phyloP scores from a whole-genome alignment of 331 rosid species.

The Pyracantha coccinea region DNA sequence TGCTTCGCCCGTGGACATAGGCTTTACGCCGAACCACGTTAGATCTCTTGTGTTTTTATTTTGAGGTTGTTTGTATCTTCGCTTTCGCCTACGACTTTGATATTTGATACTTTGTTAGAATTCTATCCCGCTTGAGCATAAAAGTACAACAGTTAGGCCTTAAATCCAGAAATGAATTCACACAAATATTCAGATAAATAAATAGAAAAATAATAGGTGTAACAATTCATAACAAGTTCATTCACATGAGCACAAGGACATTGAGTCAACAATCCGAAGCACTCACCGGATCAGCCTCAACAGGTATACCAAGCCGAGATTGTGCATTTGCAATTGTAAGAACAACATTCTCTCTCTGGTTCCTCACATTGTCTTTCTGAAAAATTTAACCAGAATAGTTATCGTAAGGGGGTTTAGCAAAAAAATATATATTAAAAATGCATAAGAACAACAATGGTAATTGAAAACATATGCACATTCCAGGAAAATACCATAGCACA shows the following conservation, averaged over 20 bases:
- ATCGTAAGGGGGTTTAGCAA: no score
- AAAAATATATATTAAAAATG: background rate
- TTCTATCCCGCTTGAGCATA: no score
- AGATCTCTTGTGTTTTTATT: no score
- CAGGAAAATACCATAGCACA: background rate
- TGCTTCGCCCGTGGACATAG: no score
- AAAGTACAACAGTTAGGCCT: background rate
- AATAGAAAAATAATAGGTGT: background rate
- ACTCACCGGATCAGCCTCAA: constrained; percentile 73
- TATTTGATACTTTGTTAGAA: no score
- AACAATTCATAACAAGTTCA: background rate
- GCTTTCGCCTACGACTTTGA: no score
- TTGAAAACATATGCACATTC: background rate
- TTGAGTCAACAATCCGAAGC: constrained; percentile 8
- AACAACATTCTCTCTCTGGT: constrained; percentile 88
- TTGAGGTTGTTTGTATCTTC: no score
- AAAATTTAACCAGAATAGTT: background rate
- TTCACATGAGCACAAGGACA: constrained; percentile 1
- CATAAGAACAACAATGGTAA: background rate
- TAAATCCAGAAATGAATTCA: background rate
- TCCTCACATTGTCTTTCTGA: constrained; percentile 84
- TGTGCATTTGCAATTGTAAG: constrained; percentile 88
- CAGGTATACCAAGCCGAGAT: constrained; percentile 59
- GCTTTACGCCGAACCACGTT: no score
- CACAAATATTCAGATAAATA: background rate